Evolutionary conservation across 2,329 filamentous ascomycete species (phyloP).

Genomic region (Rugonectria rugulosa): DNA sequence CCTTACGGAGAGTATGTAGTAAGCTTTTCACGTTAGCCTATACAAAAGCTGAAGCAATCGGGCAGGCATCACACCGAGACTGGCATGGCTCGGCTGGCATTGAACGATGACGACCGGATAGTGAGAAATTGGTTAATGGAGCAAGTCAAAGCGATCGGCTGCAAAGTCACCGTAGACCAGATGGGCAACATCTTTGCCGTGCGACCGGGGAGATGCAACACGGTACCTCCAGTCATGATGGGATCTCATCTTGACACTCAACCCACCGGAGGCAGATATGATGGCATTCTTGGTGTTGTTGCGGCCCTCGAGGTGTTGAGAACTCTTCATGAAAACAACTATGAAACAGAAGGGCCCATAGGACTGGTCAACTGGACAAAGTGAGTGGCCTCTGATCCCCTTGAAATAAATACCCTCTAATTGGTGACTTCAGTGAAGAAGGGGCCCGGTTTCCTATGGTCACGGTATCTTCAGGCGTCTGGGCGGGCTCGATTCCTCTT

Average conservation of each 20-base stretch:
- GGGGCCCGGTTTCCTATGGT: conserved; percentile 80
- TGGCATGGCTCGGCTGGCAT: too few species aligned
- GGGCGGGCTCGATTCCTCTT: too few species aligned
- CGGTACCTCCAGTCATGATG: conserved; percentile 67
- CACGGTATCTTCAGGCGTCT: conserved; percentile 79
- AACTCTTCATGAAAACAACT: conserved; percentile 69
- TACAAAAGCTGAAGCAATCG: neutral
- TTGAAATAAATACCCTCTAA: too few species aligned
- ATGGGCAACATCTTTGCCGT: conserved; percentile 86
- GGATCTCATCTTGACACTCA: conserved; percentile 76
- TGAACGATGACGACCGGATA: too few species aligned
- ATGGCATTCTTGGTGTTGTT: conserved; percentile 78
- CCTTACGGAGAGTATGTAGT: neutral
- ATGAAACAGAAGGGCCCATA: conserved; percentile 74
- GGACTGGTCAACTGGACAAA: conserved; percentile 84
- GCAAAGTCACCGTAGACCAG: conserved; percentile 75
- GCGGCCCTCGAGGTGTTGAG: conserved; percentile 77
- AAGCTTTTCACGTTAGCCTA: neutral
- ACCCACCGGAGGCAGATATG: conserved; percentile 72
- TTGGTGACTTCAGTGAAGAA: conserved; percentile 66
- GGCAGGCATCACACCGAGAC: neutral
- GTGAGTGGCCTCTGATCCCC: conserved; percentile 48
- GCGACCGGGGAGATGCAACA: conserved; percentile 65
- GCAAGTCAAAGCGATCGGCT: too few species aligned
- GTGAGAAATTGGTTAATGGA: too few species aligned